Evolutionary conservation across 768 basidiomycete genomes (phyloP).

Genomic region (Amanita fuliginea): DNA sequence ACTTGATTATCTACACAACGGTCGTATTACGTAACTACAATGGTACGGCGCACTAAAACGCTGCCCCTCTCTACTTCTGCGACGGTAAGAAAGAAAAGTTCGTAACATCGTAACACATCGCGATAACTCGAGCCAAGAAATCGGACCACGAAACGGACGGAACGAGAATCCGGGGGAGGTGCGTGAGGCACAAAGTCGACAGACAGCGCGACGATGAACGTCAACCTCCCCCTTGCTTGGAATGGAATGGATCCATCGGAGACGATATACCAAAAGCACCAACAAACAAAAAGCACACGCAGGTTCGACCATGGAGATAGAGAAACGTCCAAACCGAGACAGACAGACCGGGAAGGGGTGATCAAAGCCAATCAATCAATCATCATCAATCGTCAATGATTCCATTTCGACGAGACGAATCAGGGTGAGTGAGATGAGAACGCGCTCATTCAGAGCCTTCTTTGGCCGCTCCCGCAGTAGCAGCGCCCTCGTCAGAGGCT

Average conservation of each 20-base stretch:
- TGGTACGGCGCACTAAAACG: neutral
- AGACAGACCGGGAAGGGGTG: neutral
- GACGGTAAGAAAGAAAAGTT: neutral
- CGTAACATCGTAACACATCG: neutral
- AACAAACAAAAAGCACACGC: neutral
- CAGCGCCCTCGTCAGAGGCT: constrained; percentile 3
- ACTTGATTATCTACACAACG: neutral
- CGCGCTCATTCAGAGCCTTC: constrained; percentile 1
- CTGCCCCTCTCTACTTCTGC: neutral
- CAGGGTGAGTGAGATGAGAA: too few species aligned
- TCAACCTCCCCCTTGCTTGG: too few species aligned
- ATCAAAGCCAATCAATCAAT: neutral
- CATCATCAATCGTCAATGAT: neutral
- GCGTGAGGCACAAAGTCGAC: neutral
- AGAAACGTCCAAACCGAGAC: neutral
- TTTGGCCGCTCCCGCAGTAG: neutral
- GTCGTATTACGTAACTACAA: neutral
- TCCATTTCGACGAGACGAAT: neutral
- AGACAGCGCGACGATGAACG: too few species aligned
- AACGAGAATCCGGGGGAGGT: neutral
- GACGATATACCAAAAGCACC: constrained; percentile 1
- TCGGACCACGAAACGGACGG: neutral
- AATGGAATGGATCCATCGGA: neutral
- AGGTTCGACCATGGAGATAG: neutral
- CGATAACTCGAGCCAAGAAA: constrained; percentile 3